Evolutionary conservation across 2,329 filamentous ascomycete genomes (phyloP).

Genomic region (Colletotrichum limetticola): DNA sequence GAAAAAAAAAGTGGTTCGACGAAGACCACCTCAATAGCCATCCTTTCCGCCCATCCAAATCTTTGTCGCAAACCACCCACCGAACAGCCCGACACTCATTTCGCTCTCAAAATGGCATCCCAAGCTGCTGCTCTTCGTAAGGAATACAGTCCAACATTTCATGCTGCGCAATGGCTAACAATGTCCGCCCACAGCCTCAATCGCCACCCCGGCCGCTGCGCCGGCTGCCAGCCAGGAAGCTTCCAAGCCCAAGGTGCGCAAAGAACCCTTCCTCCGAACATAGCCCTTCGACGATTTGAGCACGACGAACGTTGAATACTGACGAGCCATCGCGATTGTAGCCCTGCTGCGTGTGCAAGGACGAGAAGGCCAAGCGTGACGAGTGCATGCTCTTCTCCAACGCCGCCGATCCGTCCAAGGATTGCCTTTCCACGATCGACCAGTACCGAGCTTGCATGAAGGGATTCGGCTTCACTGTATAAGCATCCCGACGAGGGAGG

Average conservation of each 20-base stretch:
- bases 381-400: conserved; percentile 99
- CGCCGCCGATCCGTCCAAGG: conserved; percentile 81
- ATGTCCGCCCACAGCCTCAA: conserved; percentile 33
- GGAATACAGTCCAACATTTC: conserved; percentile 7
- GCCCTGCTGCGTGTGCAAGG: conserved; percentile 98
- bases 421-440: conserved; percentile 85
- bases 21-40: background rate
- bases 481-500: no score
- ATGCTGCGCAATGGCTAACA: conserved; percentile 11
- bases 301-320: background rate
- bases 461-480: conserved; percentile 87
- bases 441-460: conserved; percentile 94
- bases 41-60: background rate
- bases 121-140: conserved; percentile 43
- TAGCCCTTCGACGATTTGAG: background rate
- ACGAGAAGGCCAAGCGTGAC: conserved; percentile 91
- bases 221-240: conserved; percentile 43
- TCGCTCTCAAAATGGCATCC: conserved; percentile 41
- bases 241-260: conserved; percentile 56
- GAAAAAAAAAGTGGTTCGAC: conserved; percentile 34
- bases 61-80: conserved; percentile 4
- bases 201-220: conserved; percentile 43
- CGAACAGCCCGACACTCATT: conserved; percentile 17
- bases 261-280: background rate
- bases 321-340: conserved; percentile 48